Percentiles rank a stretch among this genome's conserved stretches.
phyloP scores from a whole-genome alignment of 2,329 filamentous ascomycete species.

The Aspergillus persii region DNA sequence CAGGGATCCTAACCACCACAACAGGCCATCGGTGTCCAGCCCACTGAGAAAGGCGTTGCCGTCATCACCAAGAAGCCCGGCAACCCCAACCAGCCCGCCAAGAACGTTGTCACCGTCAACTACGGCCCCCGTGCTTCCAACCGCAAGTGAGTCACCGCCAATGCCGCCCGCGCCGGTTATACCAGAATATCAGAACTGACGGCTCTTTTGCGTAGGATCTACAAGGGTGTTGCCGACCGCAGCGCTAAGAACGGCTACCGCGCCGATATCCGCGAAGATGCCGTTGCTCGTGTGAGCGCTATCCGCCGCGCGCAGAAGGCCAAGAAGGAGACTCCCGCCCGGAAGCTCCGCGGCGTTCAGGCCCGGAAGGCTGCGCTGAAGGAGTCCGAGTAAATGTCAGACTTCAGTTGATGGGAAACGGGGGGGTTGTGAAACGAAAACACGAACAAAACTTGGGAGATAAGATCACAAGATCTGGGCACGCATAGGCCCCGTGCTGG shows the following conservation, averaged over 20 bases:
- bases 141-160: slow-evolving; percentile 65
- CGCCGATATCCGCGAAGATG: slow-evolving; percentile 69
- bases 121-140: slow-evolving; percentile 70
- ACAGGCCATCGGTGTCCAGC: slow-evolving; percentile 77
- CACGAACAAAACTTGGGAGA: background rate
- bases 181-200: slow-evolving; percentile 10
- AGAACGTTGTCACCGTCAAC: slow-evolving; percentile 62
- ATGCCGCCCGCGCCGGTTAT: background rate
- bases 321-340: slow-evolving; percentile 70
- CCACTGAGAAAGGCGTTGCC: slow-evolving; percentile 72
- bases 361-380: slow-evolving; percentile 63
- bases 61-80: slow-evolving; percentile 82
- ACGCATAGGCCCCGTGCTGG: slow-evolving; percentile 21
- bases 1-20: slow-evolving; percentile 8
- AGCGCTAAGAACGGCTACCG: slow-evolving; percentile 85
- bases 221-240: slow-evolving; percentile 79
- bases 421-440: background rate
- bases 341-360: slow-evolving; percentile 77
- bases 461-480: slow-evolving; percentile 3
- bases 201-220: slow-evolving; percentile 60
- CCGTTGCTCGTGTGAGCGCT: slow-evolving; percentile 83
- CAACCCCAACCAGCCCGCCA: slow-evolving; percentile 69
- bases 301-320: slow-evolving; percentile 75
- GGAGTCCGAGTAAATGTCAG: slow-evolving; percentile 34
- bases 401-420: background rate